Evolutionary conservation across 495 filamentous ascomycete species (phyloP), one percentile per base, ranked within the genome.

Genomic region (Aspergillus cristatus): DNA sequence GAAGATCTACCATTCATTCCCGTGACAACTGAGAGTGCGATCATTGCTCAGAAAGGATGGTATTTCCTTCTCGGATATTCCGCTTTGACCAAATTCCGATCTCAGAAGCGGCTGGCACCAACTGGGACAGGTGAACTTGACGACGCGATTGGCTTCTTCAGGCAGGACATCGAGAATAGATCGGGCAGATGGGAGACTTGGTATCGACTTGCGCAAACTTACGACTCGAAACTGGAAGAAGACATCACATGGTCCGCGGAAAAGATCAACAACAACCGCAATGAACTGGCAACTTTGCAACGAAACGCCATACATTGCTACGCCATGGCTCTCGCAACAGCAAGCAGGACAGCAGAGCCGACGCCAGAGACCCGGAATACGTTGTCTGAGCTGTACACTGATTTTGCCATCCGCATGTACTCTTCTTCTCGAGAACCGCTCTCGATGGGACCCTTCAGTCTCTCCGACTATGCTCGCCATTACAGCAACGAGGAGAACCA

Each of bases 231-330:
- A 51, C 59, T 97, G 32, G 93, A 99, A 41, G 93, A 99, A 52
- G 76, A 81, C 2, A 82, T 93, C 8, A 80, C 88, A 5, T 97
- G 93, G 91, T 81, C 78, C n/a, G 84, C 91, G 3, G 93, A 99
- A 38, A 93, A 93, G 51, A 79, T 97, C 54, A 96, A 97, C 58
- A 89, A 84, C 53, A 81, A 83, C 44, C 76, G 77, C 31, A 58
- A 64, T 6, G 86, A 94, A 31, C 57, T 98, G 26, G 75, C 84
- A 12, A 72, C 70, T 14, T 67, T 81, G 42, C 88, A 99, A 57
- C 75, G 93, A 18, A 73, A 74, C 46, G 76, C 87, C 3, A 95
- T 99, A 45, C 84, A 96, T 56, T 93, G 87, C 50, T 99, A 94
- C 55, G 78, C 83, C 11, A 87, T 97, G 71, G 88, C 91, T 2